Conservation (phyloP, 768 basidiomycete genomes). For the Hygrophoropsis aurantiaca region DNA sequence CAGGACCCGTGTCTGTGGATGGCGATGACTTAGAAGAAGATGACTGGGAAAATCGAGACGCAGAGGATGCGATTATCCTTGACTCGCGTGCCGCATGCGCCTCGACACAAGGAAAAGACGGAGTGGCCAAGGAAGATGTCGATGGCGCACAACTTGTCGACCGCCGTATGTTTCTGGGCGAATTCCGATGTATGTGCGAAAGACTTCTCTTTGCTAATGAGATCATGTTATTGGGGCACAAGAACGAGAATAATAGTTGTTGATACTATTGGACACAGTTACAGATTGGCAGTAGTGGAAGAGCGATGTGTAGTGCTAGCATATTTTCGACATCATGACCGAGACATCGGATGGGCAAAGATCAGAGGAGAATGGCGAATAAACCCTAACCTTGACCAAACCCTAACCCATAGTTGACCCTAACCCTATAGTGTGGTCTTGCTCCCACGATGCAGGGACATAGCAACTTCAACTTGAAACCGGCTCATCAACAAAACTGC, state of each 20-base stretch:
- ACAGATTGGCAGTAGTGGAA: too few relatives aligned
- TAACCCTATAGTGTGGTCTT: too few relatives aligned
- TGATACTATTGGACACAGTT: too few relatives aligned
- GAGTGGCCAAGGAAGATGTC: slow-evolving; percentile 9
- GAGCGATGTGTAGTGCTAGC: too few relatives aligned
- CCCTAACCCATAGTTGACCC: not conserved
- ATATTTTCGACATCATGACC: too few relatives aligned
- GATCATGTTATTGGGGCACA: too few relatives aligned
- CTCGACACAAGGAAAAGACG: slow-evolving; percentile 76
- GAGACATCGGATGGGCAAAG: too few relatives aligned
- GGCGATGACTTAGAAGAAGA: slow-evolving; percentile 7
- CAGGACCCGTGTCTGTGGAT: slow-evolving; percentile 60
- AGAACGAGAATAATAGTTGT: too few relatives aligned
- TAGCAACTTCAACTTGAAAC: not conserved
- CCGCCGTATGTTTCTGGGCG: not conserved
- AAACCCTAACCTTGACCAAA: not conserved
- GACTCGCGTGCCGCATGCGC: slow-evolving; percentile 75
- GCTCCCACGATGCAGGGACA: not conserved
- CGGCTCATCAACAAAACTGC: not conserved
- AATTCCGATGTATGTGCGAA: too few relatives aligned
- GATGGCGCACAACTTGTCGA: slow-evolving; percentile 1
- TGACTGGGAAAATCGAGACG: slow-evolving; percentile 19
- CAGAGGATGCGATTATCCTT: slow-evolving; percentile 37
- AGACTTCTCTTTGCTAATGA: too few relatives aligned
- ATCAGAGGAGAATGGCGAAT: not conserved